These are phyloP conservation scores for Arthrobotrys sphaeroides DNA, from an alignment of 2,329 filamentous ascomycete genomes.

Conservation along the genomic window DNA sequence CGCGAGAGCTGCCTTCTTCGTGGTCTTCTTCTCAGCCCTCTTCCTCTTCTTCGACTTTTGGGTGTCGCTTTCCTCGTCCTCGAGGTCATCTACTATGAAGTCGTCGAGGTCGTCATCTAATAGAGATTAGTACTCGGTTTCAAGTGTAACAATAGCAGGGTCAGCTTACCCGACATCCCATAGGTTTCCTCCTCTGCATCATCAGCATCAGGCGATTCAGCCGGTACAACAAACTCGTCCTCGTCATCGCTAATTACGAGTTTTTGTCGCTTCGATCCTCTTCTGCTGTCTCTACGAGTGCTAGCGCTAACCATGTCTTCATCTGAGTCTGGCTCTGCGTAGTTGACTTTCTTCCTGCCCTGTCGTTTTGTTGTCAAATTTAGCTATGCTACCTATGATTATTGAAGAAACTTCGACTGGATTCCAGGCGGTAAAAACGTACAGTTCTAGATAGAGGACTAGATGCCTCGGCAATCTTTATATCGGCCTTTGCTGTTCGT, in stretches of 20 bases:
- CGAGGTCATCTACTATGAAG: constrained; percentile 87
- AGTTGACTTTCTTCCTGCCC: constrained; percentile 75
- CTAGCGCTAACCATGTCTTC: constrained; percentile 64
- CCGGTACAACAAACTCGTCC: constrained; percentile 70
- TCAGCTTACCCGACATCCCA: constrained; percentile 33
- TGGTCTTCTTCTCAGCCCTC: constrained; percentile 66
- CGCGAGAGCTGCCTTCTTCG: constrained; percentile 69
- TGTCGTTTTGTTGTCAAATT: constrained; percentile 57
- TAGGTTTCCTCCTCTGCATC: constrained; percentile 65
- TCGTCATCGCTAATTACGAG: constrained; percentile 75
- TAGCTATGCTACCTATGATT: background rate
- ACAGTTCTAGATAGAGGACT: constrained; percentile 44
- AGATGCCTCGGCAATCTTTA: constrained; percentile 31
- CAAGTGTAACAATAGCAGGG: constrained; percentile 29
- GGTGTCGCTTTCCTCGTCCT: constrained; percentile 70
- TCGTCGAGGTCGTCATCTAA: constrained; percentile 76
- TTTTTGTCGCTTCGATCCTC: constrained; percentile 65
- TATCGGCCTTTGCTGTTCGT: constrained; percentile 27
- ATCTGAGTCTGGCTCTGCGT: constrained; percentile 85
- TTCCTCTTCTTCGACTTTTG: constrained; percentile 73
- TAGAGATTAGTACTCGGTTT: background rate
- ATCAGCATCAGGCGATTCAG: constrained; percentile 70
- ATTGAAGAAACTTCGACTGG: background rate
- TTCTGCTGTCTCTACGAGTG: constrained; percentile 67
- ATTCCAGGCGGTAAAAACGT: background rate